A percentile compares a stretch with the other conserved stretches of the same genome.
Evolutionary conservation across 2,329 filamentous ascomycete genomes (phyloP).

Genomic region (Sporothrix globosa): DNA sequence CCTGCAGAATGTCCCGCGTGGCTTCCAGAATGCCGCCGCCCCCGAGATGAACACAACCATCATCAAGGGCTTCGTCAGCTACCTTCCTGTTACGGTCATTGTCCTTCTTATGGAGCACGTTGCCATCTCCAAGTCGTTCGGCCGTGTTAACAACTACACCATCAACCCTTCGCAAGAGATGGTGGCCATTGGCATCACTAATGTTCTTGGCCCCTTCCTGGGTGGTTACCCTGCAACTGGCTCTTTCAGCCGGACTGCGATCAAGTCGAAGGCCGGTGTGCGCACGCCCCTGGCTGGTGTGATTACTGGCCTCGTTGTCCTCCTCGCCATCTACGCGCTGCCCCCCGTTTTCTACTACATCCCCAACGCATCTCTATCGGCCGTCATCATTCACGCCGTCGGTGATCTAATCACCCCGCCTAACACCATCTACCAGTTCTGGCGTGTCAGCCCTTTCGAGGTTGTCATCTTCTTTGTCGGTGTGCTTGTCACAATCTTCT

Average conservation of each 20-base stretch:
- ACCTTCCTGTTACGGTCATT: slow-evolving; percentile 84
- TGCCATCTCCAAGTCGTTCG: slow-evolving; percentile 96
- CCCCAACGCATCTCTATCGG: slow-evolving; percentile 69
- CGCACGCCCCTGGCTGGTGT: slow-evolving; percentile 77
- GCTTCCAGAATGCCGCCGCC: slow-evolving; percentile 79
- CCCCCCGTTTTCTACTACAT: slow-evolving; percentile 82
- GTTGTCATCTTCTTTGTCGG: slow-evolving; percentile 91
- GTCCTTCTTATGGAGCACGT: slow-evolving; percentile 97
- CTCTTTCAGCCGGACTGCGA: slow-evolving; percentile 69
- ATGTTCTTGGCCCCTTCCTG: slow-evolving; percentile 87
- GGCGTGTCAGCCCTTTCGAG: slow-evolving; percentile 88
- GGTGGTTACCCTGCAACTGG: slow-evolving; percentile 92
- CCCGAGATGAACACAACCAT: slow-evolving; percentile 69
- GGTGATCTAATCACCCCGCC: slow-evolving; percentile 85
- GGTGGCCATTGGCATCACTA: slow-evolving; percentile 90
- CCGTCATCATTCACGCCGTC: slow-evolving; percentile 82
- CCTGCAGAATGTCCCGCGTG: slow-evolving; percentile 74
- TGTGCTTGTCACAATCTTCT: slow-evolving; percentile 87
- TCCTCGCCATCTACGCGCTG: slow-evolving; percentile 77
- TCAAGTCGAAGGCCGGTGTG: slow-evolving; percentile 82
- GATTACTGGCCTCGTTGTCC: slow-evolving; percentile 74
- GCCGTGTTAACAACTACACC: slow-evolving; percentile 94
- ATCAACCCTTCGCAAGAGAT: slow-evolving; percentile 97
- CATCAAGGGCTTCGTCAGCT: slow-evolving; percentile 67
- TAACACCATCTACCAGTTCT: slow-evolving; percentile 92